phyloP scores from a whole-genome alignment of 208 protist species.

The Trypanosoma cruzi region DNA sequence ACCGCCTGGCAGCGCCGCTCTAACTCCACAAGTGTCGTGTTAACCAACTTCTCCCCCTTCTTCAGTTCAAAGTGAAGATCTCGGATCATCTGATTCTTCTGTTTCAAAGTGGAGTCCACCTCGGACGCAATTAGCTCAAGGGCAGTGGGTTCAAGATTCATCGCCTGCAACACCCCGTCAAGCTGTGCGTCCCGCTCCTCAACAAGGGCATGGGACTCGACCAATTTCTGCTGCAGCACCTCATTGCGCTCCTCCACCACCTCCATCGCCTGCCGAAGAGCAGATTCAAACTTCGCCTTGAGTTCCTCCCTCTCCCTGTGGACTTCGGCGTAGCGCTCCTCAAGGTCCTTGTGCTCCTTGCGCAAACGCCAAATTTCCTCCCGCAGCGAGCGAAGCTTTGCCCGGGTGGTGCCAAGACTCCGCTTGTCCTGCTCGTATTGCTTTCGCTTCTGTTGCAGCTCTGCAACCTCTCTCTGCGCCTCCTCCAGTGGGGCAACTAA shows the following conservation, averaged over 20 bases:
- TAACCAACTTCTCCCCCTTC: constrained; percentile 65
- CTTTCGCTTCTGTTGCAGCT: constrained; percentile 91
- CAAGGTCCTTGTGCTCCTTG: constrained; percentile 90
- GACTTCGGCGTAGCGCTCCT: constrained; percentile 89
- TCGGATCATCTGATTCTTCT: constrained; percentile 95
- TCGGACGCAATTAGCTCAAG: constrained; percentile 86
- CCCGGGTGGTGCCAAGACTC: constrained; percentile 85
- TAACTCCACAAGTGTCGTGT: constrained; percentile 73
- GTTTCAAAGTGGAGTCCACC: constrained; percentile 91
- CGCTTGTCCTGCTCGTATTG: constrained; percentile 96
- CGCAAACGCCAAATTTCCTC: constrained; percentile 81
- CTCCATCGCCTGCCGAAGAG: constrained; percentile 89
- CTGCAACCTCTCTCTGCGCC: constrained; percentile 87
- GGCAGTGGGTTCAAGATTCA: constrained; percentile 92
- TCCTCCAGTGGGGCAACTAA: constrained; percentile 95
- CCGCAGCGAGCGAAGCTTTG: constrained; percentile 76
- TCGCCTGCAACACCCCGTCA: constrained; percentile 89
- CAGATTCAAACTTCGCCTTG: constrained; percentile 90
- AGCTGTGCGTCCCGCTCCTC: constrained; percentile 91
- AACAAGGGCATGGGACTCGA: constrained; percentile 71
- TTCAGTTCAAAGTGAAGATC: constrained; percentile 96
- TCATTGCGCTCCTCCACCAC: constrained; percentile 86
- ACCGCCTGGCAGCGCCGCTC: constrained; percentile 73
- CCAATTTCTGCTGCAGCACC: constrained; percentile 74
- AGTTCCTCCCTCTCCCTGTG: constrained; percentile 95